Base-by-base conservation (phyloP, 495 filamentous ascomycete species). In the Penicillium herquei region DNA sequence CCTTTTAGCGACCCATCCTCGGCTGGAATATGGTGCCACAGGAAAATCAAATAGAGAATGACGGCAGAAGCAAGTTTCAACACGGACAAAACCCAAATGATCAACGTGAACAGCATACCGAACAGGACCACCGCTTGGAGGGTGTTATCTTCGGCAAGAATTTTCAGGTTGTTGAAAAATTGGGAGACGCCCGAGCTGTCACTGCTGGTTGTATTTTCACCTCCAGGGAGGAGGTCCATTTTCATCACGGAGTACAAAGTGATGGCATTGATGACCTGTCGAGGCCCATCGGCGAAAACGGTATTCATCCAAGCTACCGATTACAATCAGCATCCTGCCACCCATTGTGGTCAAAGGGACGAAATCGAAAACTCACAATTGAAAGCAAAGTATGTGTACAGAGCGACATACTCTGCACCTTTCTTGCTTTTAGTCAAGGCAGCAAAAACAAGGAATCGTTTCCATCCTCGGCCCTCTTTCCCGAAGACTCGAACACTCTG, bases 351-450 rank as follows among this genome's bases (percentile, higher is more conserved):
- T 37, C 30, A 35, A 21, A 30, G 13, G 26, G 14, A 13, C 10
- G 3, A 46, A 35, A 18, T 8, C 40, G 3, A 7, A 7, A 35
- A 68, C 83, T 74, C 68, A 90, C 90, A 86, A 75, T 97, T 87
- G 68, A 97, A 97, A 14, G 88, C 87, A 70, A 97, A 98, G 65
- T 96, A 96, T 32, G 90, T 87, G 64, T 96, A 96, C 3, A 98
- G 79, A 10, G 92, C 94, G 39, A 96, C 78, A 67, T 96, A 96
- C 68, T 97, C 93, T 31, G 85, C 83, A 10, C 91, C 91, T 68
- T 96, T 93, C 67, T 88, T 91, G 70, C 87, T 90, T 67, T 93
- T 92, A 1, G 94, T 96, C 71, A 98, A 75, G 59, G 91, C 89
- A 6, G 92, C 84, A 65, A 96, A 98, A 43, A 98, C 92, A 14